These are phyloP conservation scores for Puccinia horiana DNA, from an alignment of 1,284 basidiomycete species.

Conservation along the genomic window DNA sequence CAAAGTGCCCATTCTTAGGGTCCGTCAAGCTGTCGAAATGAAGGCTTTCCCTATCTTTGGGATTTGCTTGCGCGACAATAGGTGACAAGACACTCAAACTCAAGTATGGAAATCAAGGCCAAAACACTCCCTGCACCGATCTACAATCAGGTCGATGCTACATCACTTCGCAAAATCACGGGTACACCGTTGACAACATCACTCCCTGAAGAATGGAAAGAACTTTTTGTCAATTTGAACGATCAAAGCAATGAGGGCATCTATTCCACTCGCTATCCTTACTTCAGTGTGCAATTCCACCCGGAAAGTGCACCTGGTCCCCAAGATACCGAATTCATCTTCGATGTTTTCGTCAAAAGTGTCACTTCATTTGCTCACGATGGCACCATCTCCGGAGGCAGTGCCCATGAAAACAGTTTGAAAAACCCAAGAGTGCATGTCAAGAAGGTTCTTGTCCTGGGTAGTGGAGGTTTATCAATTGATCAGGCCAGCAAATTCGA, in stretches of 20 bases:
- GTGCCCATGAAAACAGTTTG: slow-evolving; percentile 77
- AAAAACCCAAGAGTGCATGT: slow-evolving; percentile 74
- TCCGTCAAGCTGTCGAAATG: slow-evolving; percentile 72
- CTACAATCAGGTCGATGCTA: slow-evolving; percentile 92
- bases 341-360: slow-evolving; percentile 93
- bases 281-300: slow-evolving; percentile 99
- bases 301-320: slow-evolving; percentile 98
- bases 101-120: slow-evolving; percentile 99
- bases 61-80: slow-evolving; percentile 96
- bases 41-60: slow-evolving; percentile 88
- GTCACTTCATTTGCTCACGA: slow-evolving; percentile 70
- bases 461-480: slow-evolving; percentile 96
- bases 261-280: slow-evolving; percentile 74
- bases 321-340: slow-evolving; percentile 96
- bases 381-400: slow-evolving; percentile 78
- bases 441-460: slow-evolving; percentile 91
- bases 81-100: slow-evolving; percentile 95
- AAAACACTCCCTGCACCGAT: slow-evolving; percentile 97
- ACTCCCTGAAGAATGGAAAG: slow-evolving; percentile 83
- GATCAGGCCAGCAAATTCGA: slow-evolving; percentile 99
- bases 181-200: slow-evolving; percentile 86
- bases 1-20: slow-evolving; percentile 69
- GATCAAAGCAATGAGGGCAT: slow-evolving; percentile 98
- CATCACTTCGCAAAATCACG: slow-evolving; percentile 99
- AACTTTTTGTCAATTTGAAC: slow-evolving; percentile 94